Evolutionary conservation across 108 stramenopile species (phyloP).

Genomic region (Cyclotella distinguenda): DNA sequence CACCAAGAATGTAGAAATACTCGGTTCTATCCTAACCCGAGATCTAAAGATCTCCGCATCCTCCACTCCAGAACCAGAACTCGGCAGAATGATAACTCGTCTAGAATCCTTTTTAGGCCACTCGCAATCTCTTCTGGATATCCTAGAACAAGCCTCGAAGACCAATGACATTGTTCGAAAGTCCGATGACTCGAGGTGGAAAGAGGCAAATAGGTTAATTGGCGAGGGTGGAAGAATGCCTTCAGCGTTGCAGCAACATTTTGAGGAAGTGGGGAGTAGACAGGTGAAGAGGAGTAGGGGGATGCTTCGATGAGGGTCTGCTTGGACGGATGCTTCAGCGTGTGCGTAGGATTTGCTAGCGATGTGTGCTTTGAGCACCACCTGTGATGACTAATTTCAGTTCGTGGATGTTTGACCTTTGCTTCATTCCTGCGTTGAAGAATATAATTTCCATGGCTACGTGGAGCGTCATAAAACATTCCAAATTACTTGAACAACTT

Average conservation of each 20-base stretch:
- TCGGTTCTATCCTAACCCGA: constrained; percentile 34
- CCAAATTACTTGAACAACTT: no score
- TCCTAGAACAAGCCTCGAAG: constrained; percentile 4
- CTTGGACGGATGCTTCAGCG: no score
- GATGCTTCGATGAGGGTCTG: no score
- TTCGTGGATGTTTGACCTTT: no score
- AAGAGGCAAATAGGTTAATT: neutral
- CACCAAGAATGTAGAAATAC: neutral
- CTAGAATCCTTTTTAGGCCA: constrained; percentile 15
- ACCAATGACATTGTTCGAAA: constrained; percentile 2
- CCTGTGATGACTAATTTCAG: no score
- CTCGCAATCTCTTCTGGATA: constrained; percentile 7
- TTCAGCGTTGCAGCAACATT: no score
- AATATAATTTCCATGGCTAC: no score
- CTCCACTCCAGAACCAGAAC: neutral
- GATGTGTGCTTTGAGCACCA: no score
- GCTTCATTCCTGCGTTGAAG: no score
- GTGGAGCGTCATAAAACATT: no score
- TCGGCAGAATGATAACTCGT: constrained; percentile 13
- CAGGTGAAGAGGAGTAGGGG: neutral
- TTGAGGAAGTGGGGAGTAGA: neutral
- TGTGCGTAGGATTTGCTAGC: no score
- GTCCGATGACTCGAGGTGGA: neutral
- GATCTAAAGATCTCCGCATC: constrained; percentile 24
- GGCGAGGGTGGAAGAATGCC: neutral